Conservation (phyloP, 352 stramenopile species). For the Salisapilia sapeloensis region DNA sequence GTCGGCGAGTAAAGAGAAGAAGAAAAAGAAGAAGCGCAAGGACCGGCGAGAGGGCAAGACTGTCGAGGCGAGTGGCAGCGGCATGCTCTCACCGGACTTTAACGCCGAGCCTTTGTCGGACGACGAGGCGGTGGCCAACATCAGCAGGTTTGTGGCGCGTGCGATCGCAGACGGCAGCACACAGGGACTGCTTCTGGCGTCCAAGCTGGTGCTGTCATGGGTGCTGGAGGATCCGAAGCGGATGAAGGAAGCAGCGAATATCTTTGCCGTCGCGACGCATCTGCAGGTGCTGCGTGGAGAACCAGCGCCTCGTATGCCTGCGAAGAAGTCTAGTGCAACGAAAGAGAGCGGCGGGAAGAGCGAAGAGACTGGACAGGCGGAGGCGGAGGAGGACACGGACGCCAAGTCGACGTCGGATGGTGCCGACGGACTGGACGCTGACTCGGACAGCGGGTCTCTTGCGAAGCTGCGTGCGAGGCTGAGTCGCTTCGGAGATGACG, state of each 20-base stretch:
- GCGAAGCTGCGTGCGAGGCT: constrained; percentile 39
- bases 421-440: constrained; percentile 8
- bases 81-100: constrained; percentile 65
- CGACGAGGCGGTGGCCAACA: constrained; percentile 43
- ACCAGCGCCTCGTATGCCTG: constrained; percentile 29
- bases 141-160: constrained; percentile 54
- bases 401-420: constrained; percentile 16
- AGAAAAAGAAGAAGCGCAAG: constrained; percentile 76
- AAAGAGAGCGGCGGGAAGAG: background rate
- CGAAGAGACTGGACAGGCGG: background rate
- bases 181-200: constrained; percentile 52
- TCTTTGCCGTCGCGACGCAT: constrained; percentile 42
- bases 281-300: constrained; percentile 57
- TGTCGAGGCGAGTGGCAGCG: constrained; percentile 9
- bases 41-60: constrained; percentile 51
- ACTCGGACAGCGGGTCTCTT: constrained; percentile 33
- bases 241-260: constrained; percentile 7
- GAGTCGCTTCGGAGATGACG: constrained; percentile 38
- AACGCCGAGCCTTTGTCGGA: constrained; percentile 22
- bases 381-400: constrained; percentile 3
- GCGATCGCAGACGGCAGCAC: constrained; percentile 62
- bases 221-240: constrained; percentile 10
- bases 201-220: constrained; percentile 47
- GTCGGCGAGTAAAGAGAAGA: constrained; percentile 63
- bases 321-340: constrained; percentile 4